Conservation (phyloP, 805 yeast species). For the Wickerhamomyces queroliae region DNA sequence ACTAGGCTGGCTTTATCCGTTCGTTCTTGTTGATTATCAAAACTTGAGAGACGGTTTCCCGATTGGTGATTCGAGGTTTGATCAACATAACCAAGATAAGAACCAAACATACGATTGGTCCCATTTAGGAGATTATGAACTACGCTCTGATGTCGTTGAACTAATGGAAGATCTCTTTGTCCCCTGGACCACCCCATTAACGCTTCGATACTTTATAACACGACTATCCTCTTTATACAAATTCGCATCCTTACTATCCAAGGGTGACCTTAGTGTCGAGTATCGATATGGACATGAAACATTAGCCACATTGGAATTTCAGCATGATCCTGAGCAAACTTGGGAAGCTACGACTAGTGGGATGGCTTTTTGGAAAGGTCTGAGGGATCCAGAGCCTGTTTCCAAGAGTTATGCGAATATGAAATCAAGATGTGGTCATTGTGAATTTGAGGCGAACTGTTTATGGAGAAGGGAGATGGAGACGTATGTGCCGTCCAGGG, state of each 20-base stretch:
- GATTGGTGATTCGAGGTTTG: constrained; percentile 37
- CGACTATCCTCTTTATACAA: constrained; percentile 43
- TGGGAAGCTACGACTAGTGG: constrained; percentile 27
- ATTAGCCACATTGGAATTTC: constrained; percentile 35
- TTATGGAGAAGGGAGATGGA: constrained; percentile 27
- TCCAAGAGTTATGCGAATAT: constrained; percentile 28
- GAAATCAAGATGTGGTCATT: constrained; percentile 40
- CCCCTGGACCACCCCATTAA: constrained; percentile 49
- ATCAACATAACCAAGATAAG: constrained; percentile 14
- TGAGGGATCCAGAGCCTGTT: constrained; percentile 41
- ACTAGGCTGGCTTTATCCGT: constrained; percentile 31
- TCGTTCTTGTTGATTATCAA: constrained; percentile 37
- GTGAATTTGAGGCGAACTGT: constrained; percentile 46
- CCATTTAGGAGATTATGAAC: constrained; percentile 12
- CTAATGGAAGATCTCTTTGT: constrained; percentile 22
- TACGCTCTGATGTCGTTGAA: constrained; percentile 1
- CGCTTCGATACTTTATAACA: constrained; percentile 50
- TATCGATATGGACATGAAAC: constrained; percentile 42
- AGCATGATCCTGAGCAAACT: constrained; percentile 29
- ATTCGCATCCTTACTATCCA: constrained; percentile 28
- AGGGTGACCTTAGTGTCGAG: constrained; percentile 38
- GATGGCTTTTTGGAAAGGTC: constrained; percentile 54
- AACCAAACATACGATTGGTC: constrained; percentile 13
- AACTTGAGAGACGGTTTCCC: constrained; percentile 39
- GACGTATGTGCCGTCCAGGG: no score